Conservation (phyloP, 2,329 filamentous ascomycete species). For the Ophiostoma sp. region DNA sequence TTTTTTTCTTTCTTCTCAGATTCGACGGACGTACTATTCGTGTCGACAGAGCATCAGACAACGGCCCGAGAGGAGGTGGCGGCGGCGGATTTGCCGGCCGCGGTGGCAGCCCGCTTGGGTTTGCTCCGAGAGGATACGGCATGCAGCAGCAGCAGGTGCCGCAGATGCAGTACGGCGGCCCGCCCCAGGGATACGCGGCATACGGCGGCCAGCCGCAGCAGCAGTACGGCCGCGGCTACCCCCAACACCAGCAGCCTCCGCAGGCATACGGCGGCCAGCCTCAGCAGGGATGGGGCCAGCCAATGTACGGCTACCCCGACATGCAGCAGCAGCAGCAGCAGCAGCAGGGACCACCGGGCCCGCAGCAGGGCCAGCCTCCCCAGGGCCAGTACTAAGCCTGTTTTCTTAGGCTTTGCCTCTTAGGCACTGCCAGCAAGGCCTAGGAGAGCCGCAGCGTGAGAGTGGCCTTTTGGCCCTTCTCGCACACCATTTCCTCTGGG, state of each 20-base stretch:
- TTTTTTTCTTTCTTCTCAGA: constrained; percentile 24
- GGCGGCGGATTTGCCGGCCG: constrained; percentile 40
- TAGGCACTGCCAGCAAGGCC: not conserved
- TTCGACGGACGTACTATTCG: constrained; percentile 82
- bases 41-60: constrained; percentile 91
- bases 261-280: constrained; percentile 40
- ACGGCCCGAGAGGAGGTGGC: constrained; percentile 49
- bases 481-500: not conserved
- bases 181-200: constrained; percentile 37
- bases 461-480: not conserved
- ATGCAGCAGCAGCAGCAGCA: constrained; percentile 36
- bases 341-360: constrained; percentile 36
- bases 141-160: constrained; percentile 34
- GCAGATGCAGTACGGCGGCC: constrained; percentile 35
- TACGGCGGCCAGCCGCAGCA: constrained; percentile 34
- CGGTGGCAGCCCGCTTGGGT: constrained; percentile 34
- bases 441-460: not conserved
- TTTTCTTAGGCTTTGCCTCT: not conserved
- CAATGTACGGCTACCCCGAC: constrained; percentile 45
- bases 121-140: constrained; percentile 33
- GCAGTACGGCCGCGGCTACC: constrained; percentile 42
- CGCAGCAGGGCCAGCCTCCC: constrained; percentile 37
- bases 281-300: constrained; percentile 33
- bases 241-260: constrained; percentile 33
- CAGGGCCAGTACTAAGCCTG: constrained; percentile 31